Evolutionary conservation across 2,329 filamentous ascomycete species (phyloP).

Genomic region (Madurella fahalii): DNA sequence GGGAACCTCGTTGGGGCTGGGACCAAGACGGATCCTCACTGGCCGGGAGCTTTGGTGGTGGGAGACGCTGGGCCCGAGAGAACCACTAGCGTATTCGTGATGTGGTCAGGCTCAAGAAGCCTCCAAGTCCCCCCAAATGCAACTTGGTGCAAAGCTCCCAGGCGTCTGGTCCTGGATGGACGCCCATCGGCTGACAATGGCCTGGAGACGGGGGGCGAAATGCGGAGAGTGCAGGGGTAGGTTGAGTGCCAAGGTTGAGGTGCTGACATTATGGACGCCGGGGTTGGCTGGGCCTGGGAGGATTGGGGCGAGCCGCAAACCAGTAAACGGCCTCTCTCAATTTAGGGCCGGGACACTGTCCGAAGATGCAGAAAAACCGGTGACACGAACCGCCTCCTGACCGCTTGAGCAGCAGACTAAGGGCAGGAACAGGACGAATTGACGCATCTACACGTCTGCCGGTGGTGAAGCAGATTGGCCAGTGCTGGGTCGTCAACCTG

Average conservation of each 20-base stretch:
- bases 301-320: neutral
- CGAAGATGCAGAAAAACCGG: too few relatives aligned
- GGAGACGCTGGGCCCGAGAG: constrained; percentile 4
- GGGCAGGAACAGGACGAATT: too few relatives aligned
- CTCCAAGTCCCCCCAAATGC: neutral
- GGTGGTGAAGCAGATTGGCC: too few relatives aligned
- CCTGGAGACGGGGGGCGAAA: neutral
- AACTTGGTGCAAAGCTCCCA: neutral
- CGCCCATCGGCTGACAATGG: neutral
- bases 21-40: constrained; percentile 4
- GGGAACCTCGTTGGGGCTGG: constrained; percentile 5
- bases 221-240: neutral
- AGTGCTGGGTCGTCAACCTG: too few relatives aligned
- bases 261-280: neutral
- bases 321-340: too few relatives aligned
- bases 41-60: constrained; percentile 7
- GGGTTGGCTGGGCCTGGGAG: neutral
- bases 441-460: too few relatives aligned
- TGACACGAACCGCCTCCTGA: too few relatives aligned
- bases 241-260: neutral
- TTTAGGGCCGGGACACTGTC: too few relatives aligned
- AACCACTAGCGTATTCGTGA: neutral
- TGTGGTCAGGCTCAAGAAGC: neutral
- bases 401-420: too few relatives aligned
- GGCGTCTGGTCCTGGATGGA: neutral